A percentile compares a stretch with the other conserved stretches of the same genome.
Conservation (phyloP, 768 basidiomycete genomes). For the Amanita jacksonii region DNA sequence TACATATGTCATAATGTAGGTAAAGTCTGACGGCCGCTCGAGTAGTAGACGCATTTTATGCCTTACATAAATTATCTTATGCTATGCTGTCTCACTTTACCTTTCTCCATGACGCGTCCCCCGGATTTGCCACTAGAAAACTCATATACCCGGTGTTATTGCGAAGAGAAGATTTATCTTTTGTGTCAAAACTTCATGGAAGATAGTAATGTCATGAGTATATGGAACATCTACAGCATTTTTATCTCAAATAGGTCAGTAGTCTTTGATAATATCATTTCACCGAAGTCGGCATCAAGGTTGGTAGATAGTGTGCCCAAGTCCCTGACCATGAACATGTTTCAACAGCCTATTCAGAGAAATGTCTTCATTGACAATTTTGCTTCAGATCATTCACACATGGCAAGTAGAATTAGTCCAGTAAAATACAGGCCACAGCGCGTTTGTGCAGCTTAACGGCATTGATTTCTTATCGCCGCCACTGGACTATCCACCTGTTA, state of each 20-base stretch:
- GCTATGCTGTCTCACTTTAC: too few species aligned
- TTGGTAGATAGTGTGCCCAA: too few species aligned
- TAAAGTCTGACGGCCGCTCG: too few species aligned
- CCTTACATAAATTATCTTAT: too few species aligned
- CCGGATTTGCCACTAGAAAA: slow-evolving; percentile 27
- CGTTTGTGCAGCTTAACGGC: slow-evolving; percentile 15
- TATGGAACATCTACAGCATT: slow-evolving; percentile 45
- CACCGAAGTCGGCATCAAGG: too few species aligned
- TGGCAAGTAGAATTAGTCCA: slow-evolving; percentile 51
- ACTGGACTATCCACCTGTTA: slow-evolving; percentile 12
- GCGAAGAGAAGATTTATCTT: slow-evolving; percentile 68
- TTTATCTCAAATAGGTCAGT: slow-evolving; percentile 65
- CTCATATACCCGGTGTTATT: slow-evolving; percentile 52
- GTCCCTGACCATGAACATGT: too few species aligned
- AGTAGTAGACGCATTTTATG: too few species aligned
- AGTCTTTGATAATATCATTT: too few species aligned
- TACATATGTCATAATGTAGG: too few species aligned
- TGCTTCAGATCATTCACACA: slow-evolving; percentile 70
- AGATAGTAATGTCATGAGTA: slow-evolving; percentile 15
- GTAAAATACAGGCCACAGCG: slow-evolving; percentile 25
- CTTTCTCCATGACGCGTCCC: slow-evolving; percentile 11
- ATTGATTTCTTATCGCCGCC: slow-evolving; percentile 17
- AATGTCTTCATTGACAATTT: slow-evolving; percentile 53
- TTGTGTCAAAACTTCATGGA: slow-evolving; percentile 36
- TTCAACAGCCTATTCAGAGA: slow-evolving; percentile 60